Conservation (phyloP, 2,329 filamentous ascomycete genomes). For the Diaporthe destruens region DNA sequence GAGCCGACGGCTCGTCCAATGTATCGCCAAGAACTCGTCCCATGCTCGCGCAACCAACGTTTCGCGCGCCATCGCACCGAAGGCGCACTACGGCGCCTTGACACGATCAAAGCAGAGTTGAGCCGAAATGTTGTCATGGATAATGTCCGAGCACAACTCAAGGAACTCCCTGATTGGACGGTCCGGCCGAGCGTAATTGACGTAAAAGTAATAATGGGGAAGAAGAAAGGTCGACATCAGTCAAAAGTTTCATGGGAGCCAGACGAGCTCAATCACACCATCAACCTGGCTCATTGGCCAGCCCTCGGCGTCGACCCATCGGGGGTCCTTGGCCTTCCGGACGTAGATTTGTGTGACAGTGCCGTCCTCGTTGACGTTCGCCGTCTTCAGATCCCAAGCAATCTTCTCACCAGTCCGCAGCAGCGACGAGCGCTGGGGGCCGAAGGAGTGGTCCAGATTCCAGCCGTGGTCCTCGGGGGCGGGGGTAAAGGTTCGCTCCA, state of each 20-base stretch:
- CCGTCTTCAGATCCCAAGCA: constrained; percentile 63
- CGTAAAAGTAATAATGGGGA: constrained; percentile 11
- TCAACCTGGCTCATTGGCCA: constrained; percentile 65
- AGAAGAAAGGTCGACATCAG: not conserved
- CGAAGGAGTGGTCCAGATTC: constrained; percentile 50
- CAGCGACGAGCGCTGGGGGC: constrained; percentile 49
- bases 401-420: constrained; percentile 50
- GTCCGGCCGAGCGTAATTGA: constrained; percentile 12
- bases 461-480: constrained; percentile 50
- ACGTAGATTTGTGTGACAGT: constrained; percentile 67
- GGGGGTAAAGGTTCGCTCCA: constrained; percentile 50
- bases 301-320: constrained; percentile 63
- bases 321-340: constrained; percentile 63
- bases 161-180: constrained; percentile 15
- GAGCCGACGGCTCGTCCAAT: constrained; percentile 24
- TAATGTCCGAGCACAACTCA: not conserved
- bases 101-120: not conserved
- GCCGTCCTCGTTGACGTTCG: constrained; percentile 60
- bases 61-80: not conserved
- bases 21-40: constrained; percentile 19
- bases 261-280: constrained; percentile 69
- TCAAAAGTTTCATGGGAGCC: constrained; percentile 56
- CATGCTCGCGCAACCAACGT: constrained; percentile 6
- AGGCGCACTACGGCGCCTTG: constrained; percentile 5
- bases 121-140: not conserved